Evolutionary conservation across 805 yeast species (phyloP).

Genomic region (Cyberlindnera mycetangii): DNA sequence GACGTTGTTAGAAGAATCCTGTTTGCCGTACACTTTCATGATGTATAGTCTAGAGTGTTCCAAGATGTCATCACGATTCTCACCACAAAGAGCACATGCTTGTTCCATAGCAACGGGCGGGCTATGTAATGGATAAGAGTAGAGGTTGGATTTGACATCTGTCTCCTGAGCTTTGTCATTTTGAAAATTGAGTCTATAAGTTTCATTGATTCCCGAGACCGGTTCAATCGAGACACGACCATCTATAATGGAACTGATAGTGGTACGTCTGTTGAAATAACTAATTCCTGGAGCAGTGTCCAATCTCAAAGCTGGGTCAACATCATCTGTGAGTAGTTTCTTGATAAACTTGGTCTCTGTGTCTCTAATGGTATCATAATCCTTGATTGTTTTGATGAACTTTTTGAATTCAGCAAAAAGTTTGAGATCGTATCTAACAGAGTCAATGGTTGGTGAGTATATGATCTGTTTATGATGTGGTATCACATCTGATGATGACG

Average conservation of each 20-base stretch:
- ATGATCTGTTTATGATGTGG: slow-evolving; percentile 30
- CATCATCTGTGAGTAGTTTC: slow-evolving; percentile 67
- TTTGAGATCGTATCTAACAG: slow-evolving; percentile 41
- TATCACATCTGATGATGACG: background rate
- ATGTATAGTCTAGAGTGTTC: slow-evolving; percentile 78
- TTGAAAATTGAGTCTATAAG: slow-evolving; percentile 44
- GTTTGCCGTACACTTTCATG: slow-evolving; percentile 45
- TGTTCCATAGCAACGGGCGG: slow-evolving; percentile 74
- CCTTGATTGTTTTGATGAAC: slow-evolving; percentile 35
- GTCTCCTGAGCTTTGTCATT: slow-evolving; percentile 18
- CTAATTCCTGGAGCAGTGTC: slow-evolving; percentile 63
- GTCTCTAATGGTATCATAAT: slow-evolving; percentile 35
- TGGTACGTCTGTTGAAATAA: slow-evolving; percentile 57
- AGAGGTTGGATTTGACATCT: slow-evolving; percentile 35
- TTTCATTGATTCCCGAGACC: slow-evolving; percentile 76
- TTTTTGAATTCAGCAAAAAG: slow-evolving; percentile 37
- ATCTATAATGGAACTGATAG: slow-evolving; percentile 68
- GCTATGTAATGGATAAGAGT: slow-evolving; percentile 42
- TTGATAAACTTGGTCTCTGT: slow-evolving; percentile 53
- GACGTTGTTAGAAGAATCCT: slow-evolving; percentile 7
- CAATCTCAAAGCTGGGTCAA: slow-evolving; percentile 67
- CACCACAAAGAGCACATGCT: slow-evolving; percentile 86
- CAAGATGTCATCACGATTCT: slow-evolving; percentile 61
- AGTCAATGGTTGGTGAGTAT: slow-evolving; percentile 40
- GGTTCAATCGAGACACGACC: slow-evolving; percentile 86